Conservation (phyloP, 352 stramenopile species). For the Phytophthora ohioensis region DNA sequence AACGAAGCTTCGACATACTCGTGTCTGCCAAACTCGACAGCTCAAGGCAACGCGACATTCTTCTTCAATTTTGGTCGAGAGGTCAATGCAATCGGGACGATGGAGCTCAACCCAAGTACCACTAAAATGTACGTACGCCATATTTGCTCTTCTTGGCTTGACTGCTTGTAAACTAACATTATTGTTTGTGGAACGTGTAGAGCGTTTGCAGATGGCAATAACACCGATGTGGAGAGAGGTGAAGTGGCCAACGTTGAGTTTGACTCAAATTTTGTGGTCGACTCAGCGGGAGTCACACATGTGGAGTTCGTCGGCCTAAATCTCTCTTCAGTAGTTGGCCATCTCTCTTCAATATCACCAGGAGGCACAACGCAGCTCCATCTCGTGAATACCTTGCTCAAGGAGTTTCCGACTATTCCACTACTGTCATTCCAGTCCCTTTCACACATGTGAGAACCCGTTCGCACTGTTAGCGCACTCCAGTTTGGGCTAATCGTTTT, state of each 20-base stretch:
- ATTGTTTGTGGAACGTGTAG: not conserved
- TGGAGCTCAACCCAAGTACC: slow-evolving; percentile 4
- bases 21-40: not conserved
- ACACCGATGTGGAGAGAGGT: not conserved
- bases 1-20: not conserved
- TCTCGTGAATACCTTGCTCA: slow-evolving; percentile 13
- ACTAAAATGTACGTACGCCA: not conserved
- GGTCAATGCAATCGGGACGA: not conserved
- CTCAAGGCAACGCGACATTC: not conserved
- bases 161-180: not conserved
- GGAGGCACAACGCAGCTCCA: not conserved
- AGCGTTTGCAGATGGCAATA: not conserved
- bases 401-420: slow-evolving; percentile 3
- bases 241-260: not conserved
- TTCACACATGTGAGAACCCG: slow-evolving; percentile 2
- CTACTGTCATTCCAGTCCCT: slow-evolving; percentile 8
- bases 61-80: not conserved
- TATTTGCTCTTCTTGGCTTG: not conserved
- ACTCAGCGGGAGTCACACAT: not conserved
- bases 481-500: not conserved
- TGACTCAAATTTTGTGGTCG: not conserved
- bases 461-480: not conserved
- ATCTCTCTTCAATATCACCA: slow-evolving; percentile 3
- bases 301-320: slow-evolving; percentile 12
- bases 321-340: not conserved